Evolutionary conservation across 2,329 filamentous ascomycete species (phyloP).

Genomic region (Ophiostoma perfectum): DNA sequence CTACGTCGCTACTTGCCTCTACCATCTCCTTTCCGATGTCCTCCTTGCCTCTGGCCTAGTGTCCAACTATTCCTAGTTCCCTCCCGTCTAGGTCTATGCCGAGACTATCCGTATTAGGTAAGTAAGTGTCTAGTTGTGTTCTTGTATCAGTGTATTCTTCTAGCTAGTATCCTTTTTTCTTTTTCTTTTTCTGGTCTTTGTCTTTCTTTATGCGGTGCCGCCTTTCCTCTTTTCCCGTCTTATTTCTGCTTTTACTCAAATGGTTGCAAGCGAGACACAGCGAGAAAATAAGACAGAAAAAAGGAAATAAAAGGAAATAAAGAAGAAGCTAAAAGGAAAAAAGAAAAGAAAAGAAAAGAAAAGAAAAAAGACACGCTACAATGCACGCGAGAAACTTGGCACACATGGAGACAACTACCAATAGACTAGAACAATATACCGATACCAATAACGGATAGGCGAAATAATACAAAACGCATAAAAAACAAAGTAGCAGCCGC

Average conservation of each 20-base stretch:
- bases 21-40: background rate
- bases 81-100: slow-evolving; percentile 4
- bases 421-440: background rate
- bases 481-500: too few species aligned
- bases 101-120: slow-evolving; percentile 1
- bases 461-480: too few species aligned
- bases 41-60: background rate
- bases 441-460: too few species aligned
- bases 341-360: background rate
- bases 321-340: background rate
- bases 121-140: background rate
- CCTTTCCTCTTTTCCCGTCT: background rate
- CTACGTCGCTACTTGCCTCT: background rate
- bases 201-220: too few species aligned
- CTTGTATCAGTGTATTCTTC: background rate
- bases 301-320: background rate
- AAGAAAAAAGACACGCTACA: background rate
- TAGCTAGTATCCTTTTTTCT: background rate
- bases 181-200: too few species aligned
- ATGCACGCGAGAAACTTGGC: background rate
- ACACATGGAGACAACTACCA: background rate
- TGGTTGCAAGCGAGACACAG: background rate
- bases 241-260: background rate
- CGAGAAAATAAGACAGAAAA: background rate
- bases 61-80: background rate